These are phyloP conservation scores for Pseudohyphozyma bogoriensis DNA, from an alignment of 768 basidiomycete genomes.

Conservation along the genomic window DNA sequence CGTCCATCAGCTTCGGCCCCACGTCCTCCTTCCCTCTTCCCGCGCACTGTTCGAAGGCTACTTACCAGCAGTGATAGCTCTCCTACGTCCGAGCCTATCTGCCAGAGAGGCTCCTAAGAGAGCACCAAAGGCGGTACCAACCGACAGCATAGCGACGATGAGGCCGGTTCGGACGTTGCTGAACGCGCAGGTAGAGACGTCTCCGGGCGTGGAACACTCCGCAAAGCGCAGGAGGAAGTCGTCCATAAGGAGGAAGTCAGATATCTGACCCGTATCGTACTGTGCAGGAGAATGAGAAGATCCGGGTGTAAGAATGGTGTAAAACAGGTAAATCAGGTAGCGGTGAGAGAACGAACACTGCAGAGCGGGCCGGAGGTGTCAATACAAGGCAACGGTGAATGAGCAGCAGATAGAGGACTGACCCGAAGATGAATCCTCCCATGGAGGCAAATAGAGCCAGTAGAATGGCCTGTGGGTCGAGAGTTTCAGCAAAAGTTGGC, in stretches of 20 bases:
- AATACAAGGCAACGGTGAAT: neutral
- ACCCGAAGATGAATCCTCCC: neutral
- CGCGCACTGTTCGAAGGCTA: too few relatives aligned
- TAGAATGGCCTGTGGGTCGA: too few relatives aligned
- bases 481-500: too few relatives aligned
- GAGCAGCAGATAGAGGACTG: neutral
- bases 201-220: constrained; percentile 40
- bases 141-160: constrained; percentile 59
- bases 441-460: neutral
- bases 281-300: neutral
- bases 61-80: constrained; percentile 51
- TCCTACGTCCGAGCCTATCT: constrained; percentile 55
- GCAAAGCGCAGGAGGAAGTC: constrained; percentile 60
- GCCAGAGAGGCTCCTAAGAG: constrained; percentile 55
- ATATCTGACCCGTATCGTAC: constrained; percentile 56
- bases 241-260: constrained; percentile 62
- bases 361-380: too few relatives aligned
- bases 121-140: constrained; percentile 58
- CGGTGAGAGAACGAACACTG: too few relatives aligned
- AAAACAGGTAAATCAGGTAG: too few relatives aligned
- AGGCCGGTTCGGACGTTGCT: constrained; percentile 49
- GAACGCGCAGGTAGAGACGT: constrained; percentile 47
- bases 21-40: too few relatives aligned
- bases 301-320: too few relatives aligned
- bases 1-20: too few relatives aligned